Evolutionary conservation across 495 filamentous ascomycete species (phyloP).

Genomic region (Platismatia glauca): DNA sequence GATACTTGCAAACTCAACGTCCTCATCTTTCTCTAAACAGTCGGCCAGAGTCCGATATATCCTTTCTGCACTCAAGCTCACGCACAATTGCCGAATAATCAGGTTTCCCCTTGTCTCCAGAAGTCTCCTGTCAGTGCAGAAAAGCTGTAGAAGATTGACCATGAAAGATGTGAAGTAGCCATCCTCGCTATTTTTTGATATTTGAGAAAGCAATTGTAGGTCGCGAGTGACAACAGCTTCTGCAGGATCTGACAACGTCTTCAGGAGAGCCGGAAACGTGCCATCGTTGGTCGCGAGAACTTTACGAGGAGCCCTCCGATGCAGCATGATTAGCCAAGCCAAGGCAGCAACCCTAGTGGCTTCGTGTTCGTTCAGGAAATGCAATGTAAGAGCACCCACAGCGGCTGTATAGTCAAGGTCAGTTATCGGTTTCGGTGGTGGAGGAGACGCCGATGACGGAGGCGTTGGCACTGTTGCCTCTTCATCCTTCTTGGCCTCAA

Average conservation of each 20-base stretch:
- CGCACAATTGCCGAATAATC: constrained; percentile 90
- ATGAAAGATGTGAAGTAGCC: constrained; percentile 97
- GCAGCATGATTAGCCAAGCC: constrained; percentile 95
- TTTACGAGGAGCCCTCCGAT: constrained; percentile 87
- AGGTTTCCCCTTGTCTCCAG: constrained; percentile 90
- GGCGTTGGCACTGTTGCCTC: constrained; percentile 40
- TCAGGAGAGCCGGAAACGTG: constrained; percentile 90
- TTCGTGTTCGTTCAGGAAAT: constrained; percentile 95
- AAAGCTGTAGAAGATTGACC: constrained; percentile 91
- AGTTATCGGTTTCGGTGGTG: constrained; percentile 41
- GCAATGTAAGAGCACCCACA: constrained; percentile 86
- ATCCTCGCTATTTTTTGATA: constrained; percentile 92
- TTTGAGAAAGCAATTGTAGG: constrained; percentile 88
- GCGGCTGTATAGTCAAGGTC: constrained; percentile 95
- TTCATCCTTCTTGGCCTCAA: constrained; percentile 21
- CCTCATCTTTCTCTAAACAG: constrained; percentile 95
- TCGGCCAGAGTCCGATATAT: constrained; percentile 96
- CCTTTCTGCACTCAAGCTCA: constrained; percentile 83
- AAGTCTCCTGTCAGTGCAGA: constrained; percentile 83
- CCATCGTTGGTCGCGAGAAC: constrained; percentile 94
- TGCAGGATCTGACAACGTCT: constrained; percentile 90
- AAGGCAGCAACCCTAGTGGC: constrained; percentile 88
- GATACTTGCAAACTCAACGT: constrained; percentile 96
- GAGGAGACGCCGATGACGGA: constrained; percentile 37
- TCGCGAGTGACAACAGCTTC: constrained; percentile 96